These are phyloP conservation scores for Abortiporus biennis DNA, from an alignment of 1,284 basidiomycete species.

Conservation along the genomic window DNA sequence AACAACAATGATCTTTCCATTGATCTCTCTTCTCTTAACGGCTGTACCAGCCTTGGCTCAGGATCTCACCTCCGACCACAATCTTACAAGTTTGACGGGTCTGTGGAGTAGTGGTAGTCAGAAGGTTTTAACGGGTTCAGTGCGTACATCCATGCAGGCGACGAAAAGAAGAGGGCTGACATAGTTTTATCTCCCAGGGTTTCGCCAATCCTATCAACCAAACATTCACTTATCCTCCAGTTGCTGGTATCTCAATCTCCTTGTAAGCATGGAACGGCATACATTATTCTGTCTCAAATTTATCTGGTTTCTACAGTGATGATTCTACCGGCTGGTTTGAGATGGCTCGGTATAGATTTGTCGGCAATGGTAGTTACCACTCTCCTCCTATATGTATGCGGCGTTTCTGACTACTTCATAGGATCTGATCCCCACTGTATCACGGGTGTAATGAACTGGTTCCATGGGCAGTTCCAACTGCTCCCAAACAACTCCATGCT, in stretches of 20 bases:
- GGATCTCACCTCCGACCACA: constrained; percentile 37
- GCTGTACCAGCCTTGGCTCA: constrained; percentile 32
- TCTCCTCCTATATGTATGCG: not conserved
- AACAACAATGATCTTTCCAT: constrained; percentile 15
- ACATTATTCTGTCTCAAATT: not conserved
- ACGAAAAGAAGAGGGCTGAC: not conserved
- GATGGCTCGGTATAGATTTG: constrained; percentile 83
- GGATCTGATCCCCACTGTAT: constrained; percentile 76
- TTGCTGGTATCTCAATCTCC: constrained; percentile 81
- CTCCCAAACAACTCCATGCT: constrained; percentile 73
- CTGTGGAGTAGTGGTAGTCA: constrained; percentile 83
- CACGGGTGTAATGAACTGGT: constrained; percentile 79
- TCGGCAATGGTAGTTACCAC: constrained; percentile 58
- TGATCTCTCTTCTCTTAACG: constrained; percentile 31
- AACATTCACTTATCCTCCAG: constrained; percentile 77
- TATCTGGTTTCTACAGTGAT: constrained; percentile 28
- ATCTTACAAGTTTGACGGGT: constrained; percentile 63
- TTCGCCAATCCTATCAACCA: constrained; percentile 80
- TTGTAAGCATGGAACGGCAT: constrained; percentile 60
- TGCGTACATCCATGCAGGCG: constrained; percentile 40
- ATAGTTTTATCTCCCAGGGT: constrained; percentile 35
- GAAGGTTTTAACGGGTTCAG: constrained; percentile 76
- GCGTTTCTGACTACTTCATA: constrained; percentile 22
- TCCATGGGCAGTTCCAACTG: constrained; percentile 72
- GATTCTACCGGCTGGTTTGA: constrained; percentile 76